Conservation (phyloP, 148 eudicot genomes). For the Chenopodium berlandieri region DNA sequence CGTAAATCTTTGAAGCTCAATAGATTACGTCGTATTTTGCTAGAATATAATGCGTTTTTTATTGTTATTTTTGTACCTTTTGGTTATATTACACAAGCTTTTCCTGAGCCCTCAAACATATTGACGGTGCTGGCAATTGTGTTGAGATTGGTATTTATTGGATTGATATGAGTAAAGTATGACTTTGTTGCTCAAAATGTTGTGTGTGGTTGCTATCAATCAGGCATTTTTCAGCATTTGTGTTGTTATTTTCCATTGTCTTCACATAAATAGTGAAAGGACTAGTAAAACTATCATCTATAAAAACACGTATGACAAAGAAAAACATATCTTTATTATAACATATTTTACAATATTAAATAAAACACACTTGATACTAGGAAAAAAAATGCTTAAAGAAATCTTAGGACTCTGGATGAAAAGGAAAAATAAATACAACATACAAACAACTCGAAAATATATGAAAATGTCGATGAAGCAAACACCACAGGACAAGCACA, state of each 20-base stretch:
- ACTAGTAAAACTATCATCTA: neutral
- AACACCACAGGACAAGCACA: no score
- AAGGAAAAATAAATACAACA: no score
- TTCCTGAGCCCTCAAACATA: neutral
- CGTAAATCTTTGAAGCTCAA: no score
- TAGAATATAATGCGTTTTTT: neutral
- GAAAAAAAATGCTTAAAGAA: no score
- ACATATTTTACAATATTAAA: no score
- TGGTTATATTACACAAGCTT: neutral
- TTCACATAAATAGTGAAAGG: neutral
- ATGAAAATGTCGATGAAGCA: neutral
- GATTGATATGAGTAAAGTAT: neutral
- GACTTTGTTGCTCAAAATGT: no score
- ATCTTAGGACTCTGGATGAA: neutral
- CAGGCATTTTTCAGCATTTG: neutral
- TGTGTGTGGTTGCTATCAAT: constrained; percentile 1
- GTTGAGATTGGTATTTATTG: neutral
- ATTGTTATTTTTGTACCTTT: neutral
- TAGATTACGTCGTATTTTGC: neutral
- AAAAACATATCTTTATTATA: no score
- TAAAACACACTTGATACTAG: no score
- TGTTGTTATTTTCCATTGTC: no score
- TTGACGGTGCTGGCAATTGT: neutral
- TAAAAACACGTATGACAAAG: no score
- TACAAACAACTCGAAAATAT: neutral